These are phyloP conservation scores for Metschnikowia rubicola DNA, from an alignment of 805 yeast genomes.

Conservation along the genomic window DNA sequence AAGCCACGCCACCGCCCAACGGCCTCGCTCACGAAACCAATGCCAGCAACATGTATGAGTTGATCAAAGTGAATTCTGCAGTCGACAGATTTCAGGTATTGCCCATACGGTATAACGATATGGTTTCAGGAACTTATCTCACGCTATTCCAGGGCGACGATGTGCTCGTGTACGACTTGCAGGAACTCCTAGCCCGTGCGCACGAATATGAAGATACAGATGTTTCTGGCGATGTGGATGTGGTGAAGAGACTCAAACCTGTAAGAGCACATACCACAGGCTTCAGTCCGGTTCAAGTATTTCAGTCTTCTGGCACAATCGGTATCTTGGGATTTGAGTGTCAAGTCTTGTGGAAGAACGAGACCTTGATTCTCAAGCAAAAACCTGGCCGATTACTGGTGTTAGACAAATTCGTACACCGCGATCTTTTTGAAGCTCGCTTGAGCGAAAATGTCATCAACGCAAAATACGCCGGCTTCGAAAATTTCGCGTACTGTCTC, in stretches of 20 bases:
- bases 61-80: slow-evolving; percentile 26
- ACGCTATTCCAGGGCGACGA: slow-evolving; percentile 40
- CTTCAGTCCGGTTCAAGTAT: slow-evolving; percentile 11
- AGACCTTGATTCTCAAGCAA: slow-evolving; percentile 30
- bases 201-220: slow-evolving; percentile 17
- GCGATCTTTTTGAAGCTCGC: slow-evolving; percentile 30
- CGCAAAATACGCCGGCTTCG: slow-evolving; percentile 36
- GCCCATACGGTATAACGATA: slow-evolving; percentile 17
- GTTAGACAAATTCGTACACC: slow-evolving; percentile 45
- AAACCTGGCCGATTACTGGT: slow-evolving; percentile 40
- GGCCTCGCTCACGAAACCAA: slow-evolving; percentile 9
- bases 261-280: slow-evolving; percentile 24
- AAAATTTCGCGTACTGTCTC: slow-evolving; percentile 46
- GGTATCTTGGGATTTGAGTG: slow-evolving; percentile 44
- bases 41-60: slow-evolving; percentile 31
- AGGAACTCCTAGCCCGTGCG: slow-evolving; percentile 23
- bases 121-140: slow-evolving; percentile 14
- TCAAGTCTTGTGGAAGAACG: slow-evolving; percentile 25
- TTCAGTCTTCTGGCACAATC: slow-evolving; percentile 24
- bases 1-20: slow-evolving; percentile 9
- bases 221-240: slow-evolving; percentile 12
- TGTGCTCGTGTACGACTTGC: slow-evolving; percentile 27
- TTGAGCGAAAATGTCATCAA: slow-evolving; percentile 25
- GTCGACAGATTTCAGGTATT: slow-evolving; percentile 34
- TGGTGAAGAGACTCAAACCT: slow-evolving; percentile 22